Evolutionary conservation across 2,329 filamentous ascomycete genomes (phyloP), one percentile per base, ranked within the genome.

Genomic region (Alternaria hordeiaustralica): DNA sequence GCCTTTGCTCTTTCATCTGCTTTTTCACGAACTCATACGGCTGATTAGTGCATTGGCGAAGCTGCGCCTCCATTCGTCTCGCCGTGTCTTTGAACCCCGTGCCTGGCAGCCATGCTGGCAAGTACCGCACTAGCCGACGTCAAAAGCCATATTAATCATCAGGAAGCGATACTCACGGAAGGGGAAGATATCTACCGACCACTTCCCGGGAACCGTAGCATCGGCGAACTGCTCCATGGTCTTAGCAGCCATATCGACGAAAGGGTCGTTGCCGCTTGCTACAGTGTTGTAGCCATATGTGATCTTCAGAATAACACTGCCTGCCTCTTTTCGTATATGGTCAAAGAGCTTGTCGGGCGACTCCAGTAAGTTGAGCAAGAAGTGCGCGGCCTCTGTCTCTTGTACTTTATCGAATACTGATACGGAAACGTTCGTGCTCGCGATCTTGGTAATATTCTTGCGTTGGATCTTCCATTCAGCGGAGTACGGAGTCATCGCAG

Each of bases 41-140:
- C 41, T 73, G 72, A 4, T 83, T 74, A 1, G 75, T 75, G 30
- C 74, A 68, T 9, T 79, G 66, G 2, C 60, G 58, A 8, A 82
- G 65, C 6, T 70, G 73, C 33, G 53, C 60, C 2, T 67, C 68
- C 21, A 82, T 68, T 3, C 65, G 68, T 15, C 55, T 59, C 4
- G 69, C 66, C 2, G 63, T 68, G 10, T 25, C 45, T 23, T 65
- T 64, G 41, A 63, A 71, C n/a, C 70, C 71, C 18, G 82, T 77
- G 0, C 84, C 84, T 2, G 83, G 84, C 20, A 82, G 68, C 81
- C 83, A 84, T 3, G 81, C 74, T 0, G 84, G 84, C 0, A 85
- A 44, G 58, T 82, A 75, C 70, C 71, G 74, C 41, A 83, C 72
- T 65, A 45, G 25, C 28, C 7, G 13, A 21, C n/a, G 23, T 28